A percentile compares a stretch with the other conserved stretches of the same genome.
These are phyloP conservation scores for Diospyros kaki DNA, from an alignment of 148 eudicot species.

Conservation along the genomic window DNA sequence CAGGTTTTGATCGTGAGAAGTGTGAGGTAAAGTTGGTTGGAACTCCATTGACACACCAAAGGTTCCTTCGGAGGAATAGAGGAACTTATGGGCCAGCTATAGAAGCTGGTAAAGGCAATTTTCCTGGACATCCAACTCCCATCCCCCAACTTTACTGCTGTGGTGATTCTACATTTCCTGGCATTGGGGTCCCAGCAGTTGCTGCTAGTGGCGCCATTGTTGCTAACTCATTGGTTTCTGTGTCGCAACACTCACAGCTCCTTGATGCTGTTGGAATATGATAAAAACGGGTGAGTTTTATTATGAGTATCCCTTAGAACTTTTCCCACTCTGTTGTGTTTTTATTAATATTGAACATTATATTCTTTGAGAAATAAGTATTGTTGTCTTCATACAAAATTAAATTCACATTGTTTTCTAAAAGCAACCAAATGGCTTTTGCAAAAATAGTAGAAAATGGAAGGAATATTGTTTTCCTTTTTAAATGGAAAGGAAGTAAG, in stretches of 20 bases:
- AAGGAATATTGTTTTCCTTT: too few relatives aligned
- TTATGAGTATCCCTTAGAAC: not conserved
- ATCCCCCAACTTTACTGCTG: conserved; percentile 81
- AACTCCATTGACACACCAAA: conserved; percentile 79
- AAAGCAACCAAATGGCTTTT: too few relatives aligned
- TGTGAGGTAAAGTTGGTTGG: conserved; percentile 89
- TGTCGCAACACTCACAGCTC: conserved; percentile 82
- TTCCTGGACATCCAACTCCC: conserved; percentile 87
- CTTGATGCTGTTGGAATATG: conserved; percentile 21
- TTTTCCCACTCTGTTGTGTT: not conserved
- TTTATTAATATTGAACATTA: not conserved
- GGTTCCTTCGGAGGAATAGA: conserved; percentile 80
- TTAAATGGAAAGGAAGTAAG: too few relatives aligned
- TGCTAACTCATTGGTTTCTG: conserved; percentile 87
- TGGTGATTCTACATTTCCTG: conserved; percentile 96
- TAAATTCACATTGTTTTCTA: too few relatives aligned
- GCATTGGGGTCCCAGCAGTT: conserved; percentile 96
- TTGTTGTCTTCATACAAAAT: too few relatives aligned
- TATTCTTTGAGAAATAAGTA: not conserved
- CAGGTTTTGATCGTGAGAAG: conserved; percentile 70
- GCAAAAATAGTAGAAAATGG: too few relatives aligned
- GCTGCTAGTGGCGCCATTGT: conserved; percentile 99
- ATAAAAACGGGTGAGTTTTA: not conserved
- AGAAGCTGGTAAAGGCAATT: conserved; percentile 69
- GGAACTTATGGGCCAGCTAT: conserved; percentile 98